Evolutionary conservation across 169 alveolate species (phyloP).

Genomic region (Perkinsus marinus): DNA sequence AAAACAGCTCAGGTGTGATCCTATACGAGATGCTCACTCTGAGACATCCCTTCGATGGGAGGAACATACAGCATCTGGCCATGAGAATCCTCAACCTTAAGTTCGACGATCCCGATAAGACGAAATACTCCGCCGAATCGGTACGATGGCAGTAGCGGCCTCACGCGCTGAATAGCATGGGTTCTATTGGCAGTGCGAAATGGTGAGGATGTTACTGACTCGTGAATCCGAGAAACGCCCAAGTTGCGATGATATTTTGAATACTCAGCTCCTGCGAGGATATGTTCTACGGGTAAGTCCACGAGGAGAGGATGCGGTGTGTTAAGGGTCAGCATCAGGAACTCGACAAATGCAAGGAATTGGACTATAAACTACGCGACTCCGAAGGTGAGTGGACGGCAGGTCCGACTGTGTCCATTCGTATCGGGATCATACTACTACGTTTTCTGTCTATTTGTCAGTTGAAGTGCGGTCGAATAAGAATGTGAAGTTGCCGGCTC

Average conservation of each 20-base stretch:
- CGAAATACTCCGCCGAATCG: not conserved
- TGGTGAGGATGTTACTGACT: not conserved
- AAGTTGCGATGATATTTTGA: not conserved
- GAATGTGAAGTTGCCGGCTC: not conserved
- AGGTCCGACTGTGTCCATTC: too few species aligned
- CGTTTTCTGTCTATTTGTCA: too few species aligned
- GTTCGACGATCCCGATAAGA: not conserved
- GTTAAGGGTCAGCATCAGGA: not conserved
- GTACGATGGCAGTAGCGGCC: not conserved
- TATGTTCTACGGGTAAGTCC: not conserved
- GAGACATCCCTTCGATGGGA: conserved; percentile 68
- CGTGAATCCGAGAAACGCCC: not conserved
- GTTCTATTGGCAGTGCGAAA: not conserved
- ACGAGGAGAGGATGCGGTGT: not conserved
- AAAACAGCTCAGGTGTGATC: conserved; percentile 58
- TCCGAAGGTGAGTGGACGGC: too few species aligned
- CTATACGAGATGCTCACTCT: conserved; percentile 64
- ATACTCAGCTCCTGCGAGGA: not conserved
- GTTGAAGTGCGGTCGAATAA: not conserved
- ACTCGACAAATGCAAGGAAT: not conserved
- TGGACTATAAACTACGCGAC: not conserved
- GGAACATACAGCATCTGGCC: conserved; percentile 56
- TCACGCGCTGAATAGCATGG: not conserved
- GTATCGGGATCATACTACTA: too few species aligned
- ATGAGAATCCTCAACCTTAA: conserved; percentile 37